phyloP scores from a whole-genome alignment of 169 alveolate genomes.

The Miamiensis avidus region DNA sequence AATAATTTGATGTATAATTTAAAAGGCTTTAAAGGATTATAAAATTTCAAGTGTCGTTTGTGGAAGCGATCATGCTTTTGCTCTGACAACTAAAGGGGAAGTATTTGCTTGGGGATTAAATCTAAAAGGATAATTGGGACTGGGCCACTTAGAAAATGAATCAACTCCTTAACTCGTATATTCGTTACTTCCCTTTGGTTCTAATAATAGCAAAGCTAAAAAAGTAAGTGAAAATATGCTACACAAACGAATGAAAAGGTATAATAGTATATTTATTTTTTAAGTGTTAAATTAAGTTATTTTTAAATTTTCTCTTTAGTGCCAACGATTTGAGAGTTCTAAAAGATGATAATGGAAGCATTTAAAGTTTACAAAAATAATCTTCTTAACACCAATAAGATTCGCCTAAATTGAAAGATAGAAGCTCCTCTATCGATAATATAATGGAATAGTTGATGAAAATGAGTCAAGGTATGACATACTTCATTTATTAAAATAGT shows the following conservation, averaged over 20 bases:
- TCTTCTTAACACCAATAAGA: too few relatives aligned
- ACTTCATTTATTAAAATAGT: too few relatives aligned
- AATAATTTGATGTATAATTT: too few relatives aligned
- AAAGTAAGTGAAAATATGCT: conserved; percentile 37
- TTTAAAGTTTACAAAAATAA: too few relatives aligned
- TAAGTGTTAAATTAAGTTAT: too few relatives aligned
- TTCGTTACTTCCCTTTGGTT: conserved; percentile 53
- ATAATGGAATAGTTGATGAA: conserved; percentile 46
- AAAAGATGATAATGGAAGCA: conserved; percentile 25
- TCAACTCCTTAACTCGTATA: conserved; percentile 58
- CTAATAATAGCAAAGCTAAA: conserved; percentile 30
- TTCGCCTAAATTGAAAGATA: conserved; percentile 53
- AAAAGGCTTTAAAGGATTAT: conserved; percentile 36
- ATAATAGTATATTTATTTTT: too few relatives aligned
- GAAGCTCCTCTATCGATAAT: conserved; percentile 61
- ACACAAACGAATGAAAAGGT: conserved; percentile 57
- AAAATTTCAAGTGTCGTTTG: conserved; percentile 49
- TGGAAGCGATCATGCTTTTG: conserved; percentile 70
- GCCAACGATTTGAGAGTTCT: conserved; percentile 39
- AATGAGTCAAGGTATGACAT: too few relatives aligned
- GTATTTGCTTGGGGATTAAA: conserved; percentile 76
- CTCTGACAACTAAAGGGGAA: conserved; percentile 67
- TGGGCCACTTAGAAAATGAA: conserved; percentile 64
- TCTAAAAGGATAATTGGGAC: conserved; percentile 72
- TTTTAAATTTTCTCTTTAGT: too few relatives aligned